Percentiles rank a stretch among this genome's conserved stretches.
Conservation (phyloP, 306 rosid genomes). For the Hippophae rhamnoides region DNA sequence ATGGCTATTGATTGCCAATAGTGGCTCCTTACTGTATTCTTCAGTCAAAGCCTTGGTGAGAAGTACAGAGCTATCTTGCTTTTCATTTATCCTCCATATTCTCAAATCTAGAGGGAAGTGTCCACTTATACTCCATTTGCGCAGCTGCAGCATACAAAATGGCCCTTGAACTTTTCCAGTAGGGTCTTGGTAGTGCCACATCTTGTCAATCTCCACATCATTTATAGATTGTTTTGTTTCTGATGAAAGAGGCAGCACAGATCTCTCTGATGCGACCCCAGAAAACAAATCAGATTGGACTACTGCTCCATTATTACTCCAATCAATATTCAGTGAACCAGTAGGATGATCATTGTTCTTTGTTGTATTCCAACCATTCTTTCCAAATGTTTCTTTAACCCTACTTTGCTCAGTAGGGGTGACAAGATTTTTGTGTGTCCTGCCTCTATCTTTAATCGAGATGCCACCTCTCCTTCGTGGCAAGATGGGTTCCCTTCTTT, state of each 20-base stretch:
- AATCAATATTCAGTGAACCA: slow-evolving; percentile 26
- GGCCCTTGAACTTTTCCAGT: slow-evolving; percentile 87
- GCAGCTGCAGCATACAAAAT: slow-evolving; percentile 54
- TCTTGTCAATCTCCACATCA: slow-evolving; percentile 36
- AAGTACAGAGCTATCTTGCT: slow-evolving; percentile 42
- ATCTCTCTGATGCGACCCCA: slow-evolving; percentile 29
- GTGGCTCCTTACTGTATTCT: slow-evolving; percentile 30
- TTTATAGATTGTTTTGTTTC: not conserved
- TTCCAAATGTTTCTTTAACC: slow-evolving; percentile 19
- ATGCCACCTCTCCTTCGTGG: slow-evolving; percentile 28
- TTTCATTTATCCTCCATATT: slow-evolving; percentile 73
- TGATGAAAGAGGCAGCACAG: no score
- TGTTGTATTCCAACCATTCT: no score
- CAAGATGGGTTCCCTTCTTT: slow-evolving; percentile 34
- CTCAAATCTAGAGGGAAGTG: slow-evolving; percentile 61
- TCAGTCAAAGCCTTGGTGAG: slow-evolving; percentile 52
- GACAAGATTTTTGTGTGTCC: slow-evolving; percentile 21
- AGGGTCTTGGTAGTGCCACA: slow-evolving; percentile 87
- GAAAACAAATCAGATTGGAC: slow-evolving; percentile 28
- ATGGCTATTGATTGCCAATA: slow-evolving; percentile 25
- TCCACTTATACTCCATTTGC: slow-evolving; percentile 59
- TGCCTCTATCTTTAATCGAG: slow-evolving; percentile 28
- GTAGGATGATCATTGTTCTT: slow-evolving; percentile 19
- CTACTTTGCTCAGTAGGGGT: slow-evolving; percentile 28
- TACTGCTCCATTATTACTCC: slow-evolving; percentile 28